phyloP scores from a whole-genome alignment of 2,329 filamentous ascomycete genomes.

The Alternaria sp. region DNA sequence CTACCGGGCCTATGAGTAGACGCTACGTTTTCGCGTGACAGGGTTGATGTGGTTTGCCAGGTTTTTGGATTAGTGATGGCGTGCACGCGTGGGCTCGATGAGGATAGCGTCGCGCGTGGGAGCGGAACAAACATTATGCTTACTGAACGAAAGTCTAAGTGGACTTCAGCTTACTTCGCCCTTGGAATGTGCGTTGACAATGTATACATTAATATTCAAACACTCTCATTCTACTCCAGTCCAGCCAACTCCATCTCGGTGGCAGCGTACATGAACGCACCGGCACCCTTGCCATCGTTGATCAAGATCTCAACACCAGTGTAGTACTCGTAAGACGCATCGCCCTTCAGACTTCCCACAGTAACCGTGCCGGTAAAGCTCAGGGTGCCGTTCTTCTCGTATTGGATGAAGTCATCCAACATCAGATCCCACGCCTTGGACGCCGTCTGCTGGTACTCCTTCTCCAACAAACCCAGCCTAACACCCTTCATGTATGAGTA shows the following conservation, averaged over 20 bases:
- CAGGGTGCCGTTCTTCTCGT: constrained; percentile 58
- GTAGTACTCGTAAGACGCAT: constrained; percentile 61
- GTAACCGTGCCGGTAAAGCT: constrained; percentile 62
- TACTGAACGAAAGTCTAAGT: neutral
- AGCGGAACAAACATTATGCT: neutral
- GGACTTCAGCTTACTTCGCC: neutral
- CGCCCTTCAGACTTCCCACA: constrained; percentile 61
- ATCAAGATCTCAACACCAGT: constrained; percentile 44
- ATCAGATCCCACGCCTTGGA: constrained; percentile 58
- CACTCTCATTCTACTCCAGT: constrained; percentile 3
- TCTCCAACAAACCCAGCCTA: constrained; percentile 44
- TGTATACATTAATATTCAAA: constrained; percentile 12
- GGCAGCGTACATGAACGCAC: constrained; percentile 53
- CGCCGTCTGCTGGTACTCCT: constrained; percentile 51
- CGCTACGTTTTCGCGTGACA: neutral
- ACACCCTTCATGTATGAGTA: constrained; percentile 50
- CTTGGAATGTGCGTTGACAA: neutral
- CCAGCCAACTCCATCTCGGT: constrained; percentile 42
- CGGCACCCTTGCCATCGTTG: constrained; percentile 55
- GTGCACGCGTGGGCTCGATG: constrained; percentile 5
- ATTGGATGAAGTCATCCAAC: constrained; percentile 57
- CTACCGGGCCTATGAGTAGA: neutral
- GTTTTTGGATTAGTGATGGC: neutral
- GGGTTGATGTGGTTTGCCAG: neutral
- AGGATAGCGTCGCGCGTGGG: neutral